Evolutionary conservation across 2,329 filamentous ascomycete species (phyloP), one percentile per base, ranked within the genome.

Genomic region (Trichocomaceae sp.): DNA sequence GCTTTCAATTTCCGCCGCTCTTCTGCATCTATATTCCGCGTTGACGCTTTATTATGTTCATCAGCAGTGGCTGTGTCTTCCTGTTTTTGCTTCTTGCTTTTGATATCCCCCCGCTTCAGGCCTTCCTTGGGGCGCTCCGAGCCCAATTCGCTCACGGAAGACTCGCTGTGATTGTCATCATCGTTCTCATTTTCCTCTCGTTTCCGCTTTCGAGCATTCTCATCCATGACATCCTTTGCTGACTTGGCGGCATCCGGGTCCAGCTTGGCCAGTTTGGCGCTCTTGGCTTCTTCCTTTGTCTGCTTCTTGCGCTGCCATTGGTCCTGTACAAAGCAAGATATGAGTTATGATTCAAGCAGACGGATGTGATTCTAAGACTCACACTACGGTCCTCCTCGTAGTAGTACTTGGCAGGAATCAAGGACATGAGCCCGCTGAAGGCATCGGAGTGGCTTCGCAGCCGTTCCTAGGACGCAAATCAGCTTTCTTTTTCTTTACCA

Each of bases 261-360:
- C 41, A 97, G 81, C 75, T 96, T 97, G 57, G 87, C 89, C 67
- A 86, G 82, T 75, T 90, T 90, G 54, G 90, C 88, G 62, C 87
- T 85, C 59, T 84, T 83, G 57, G 88, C 88, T 72, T 96, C 82
- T 71, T 90, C 87, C 70, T 95, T 96, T 50, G 90, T 92, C 75
- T 97, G 91, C 77, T 97, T 97, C 75, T 93, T 95, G 68, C 86
- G 86, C 70, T 85, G 84, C 90, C 90, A 95, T 85, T 96, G 90
- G 65, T 93, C 87, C 90, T 95, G 66, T 59, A 26, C 23, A 26
- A 26, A 3, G 23, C 23, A 26, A n/a, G n/a, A n/a, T n/a, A n/a
- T n/a, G n/a, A n/a, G n/a, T n/a, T n/a, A n/a, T n/a, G 23, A 46
- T 45, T 10, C 20, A 17, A 44, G 33, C 23, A 52, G n/a, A n/a